These are phyloP conservation scores for Syzygium aromaticum DNA, from an alignment of 345 rosid genomes.

Conservation along the genomic window DNA sequence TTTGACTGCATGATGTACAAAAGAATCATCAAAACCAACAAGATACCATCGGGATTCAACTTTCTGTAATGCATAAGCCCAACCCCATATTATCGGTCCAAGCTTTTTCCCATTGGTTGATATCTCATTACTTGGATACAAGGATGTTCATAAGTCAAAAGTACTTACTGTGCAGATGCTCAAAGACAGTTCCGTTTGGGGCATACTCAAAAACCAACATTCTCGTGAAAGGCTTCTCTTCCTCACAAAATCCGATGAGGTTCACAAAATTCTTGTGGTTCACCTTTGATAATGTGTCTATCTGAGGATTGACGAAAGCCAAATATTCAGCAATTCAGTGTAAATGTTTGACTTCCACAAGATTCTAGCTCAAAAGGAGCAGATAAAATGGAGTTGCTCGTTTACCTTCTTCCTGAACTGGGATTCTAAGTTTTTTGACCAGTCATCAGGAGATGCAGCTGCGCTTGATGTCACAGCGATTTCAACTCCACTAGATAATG, in stretches of 20 bases:
- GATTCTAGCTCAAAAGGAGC: not conserved
- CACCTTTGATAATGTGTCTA: slow-evolving; percentile 63
- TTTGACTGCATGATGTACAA: slow-evolving; percentile 41
- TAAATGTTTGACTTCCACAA: not conserved
- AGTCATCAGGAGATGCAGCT: slow-evolving; percentile 36
- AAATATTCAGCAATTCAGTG: not conserved
- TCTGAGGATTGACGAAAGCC: slow-evolving; percentile 38
- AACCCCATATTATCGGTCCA: not conserved
- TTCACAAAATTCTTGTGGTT: slow-evolving; percentile 92
- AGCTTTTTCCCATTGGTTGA: not conserved
- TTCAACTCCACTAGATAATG: slow-evolving; percentile 85
- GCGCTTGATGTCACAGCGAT: slow-evolving; percentile 62
- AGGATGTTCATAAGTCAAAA: not conserved
- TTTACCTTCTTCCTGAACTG: slow-evolving; percentile 75
- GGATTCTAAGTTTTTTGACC: slow-evolving; percentile 68
- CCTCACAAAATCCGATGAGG: slow-evolving; percentile 81
- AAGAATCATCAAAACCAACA: not conserved
- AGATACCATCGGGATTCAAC: not conserved
- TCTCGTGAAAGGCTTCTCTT: slow-evolving; percentile 71
- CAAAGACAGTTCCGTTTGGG: slow-evolving; percentile 90
- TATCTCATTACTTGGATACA: not conserved
- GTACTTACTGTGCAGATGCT: slow-evolving; percentile 84
- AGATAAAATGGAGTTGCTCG: not conserved
- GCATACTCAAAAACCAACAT: slow-evolving; percentile 96
- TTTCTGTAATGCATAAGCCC: not conserved